Base-by-base conservation (phyloP, 2,329 filamentous ascomycete genomes). In the Didymella arachidicola region DNA sequence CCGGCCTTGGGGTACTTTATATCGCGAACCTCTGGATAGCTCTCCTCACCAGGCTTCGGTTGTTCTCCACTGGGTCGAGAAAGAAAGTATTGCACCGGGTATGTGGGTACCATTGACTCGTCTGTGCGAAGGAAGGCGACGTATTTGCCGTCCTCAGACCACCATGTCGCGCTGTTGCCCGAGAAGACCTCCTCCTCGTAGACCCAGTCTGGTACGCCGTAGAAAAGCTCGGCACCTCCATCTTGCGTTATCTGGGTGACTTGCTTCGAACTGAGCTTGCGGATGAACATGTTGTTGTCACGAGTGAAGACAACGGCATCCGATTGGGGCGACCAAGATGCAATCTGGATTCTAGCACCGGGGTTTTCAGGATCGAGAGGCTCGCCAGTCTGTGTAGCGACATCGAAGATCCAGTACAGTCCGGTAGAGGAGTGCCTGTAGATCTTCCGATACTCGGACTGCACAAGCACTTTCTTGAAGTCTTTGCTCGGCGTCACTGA, bases 1-100 rank as follows among this genome's bases (percentile, higher is more conserved):
- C 95, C 96, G 19, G 95, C 90, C 77, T 98, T 98, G 46, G 95
- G 96, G 71, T 99, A 99, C 78, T 99, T 99, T 85, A 99, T 96
- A 68, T 93, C 82, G 63, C 89, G 87, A 34, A 94, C 88, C 72
- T 98, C 93, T 0, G 95, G 95, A 72, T 99, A 99, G 51, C 87
- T 88, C 74, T 97, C 93, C 65, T 96, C 86, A 19, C 92, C 93
- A 1, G 84, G 79, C 8, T 81, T 76, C 4, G 92, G 88, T 46
- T 83, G 64, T 46, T 86, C 84, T 26, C 92, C 92, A 65, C 91
- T 96, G 2, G 95, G 94, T 42, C 92, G 84, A 25, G 91, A 92
- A 60, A 97, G 81, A 77, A 95, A 99, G 81, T 96, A 99, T 70
- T 98, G 90, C 8, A 99, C 86, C 1, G 94, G 93, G 68, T 92